These are phyloP conservation scores for Pyricularia grisea DNA, from an alignment of 2,329 filamentous ascomycete species.

Conservation along the genomic window DNA sequence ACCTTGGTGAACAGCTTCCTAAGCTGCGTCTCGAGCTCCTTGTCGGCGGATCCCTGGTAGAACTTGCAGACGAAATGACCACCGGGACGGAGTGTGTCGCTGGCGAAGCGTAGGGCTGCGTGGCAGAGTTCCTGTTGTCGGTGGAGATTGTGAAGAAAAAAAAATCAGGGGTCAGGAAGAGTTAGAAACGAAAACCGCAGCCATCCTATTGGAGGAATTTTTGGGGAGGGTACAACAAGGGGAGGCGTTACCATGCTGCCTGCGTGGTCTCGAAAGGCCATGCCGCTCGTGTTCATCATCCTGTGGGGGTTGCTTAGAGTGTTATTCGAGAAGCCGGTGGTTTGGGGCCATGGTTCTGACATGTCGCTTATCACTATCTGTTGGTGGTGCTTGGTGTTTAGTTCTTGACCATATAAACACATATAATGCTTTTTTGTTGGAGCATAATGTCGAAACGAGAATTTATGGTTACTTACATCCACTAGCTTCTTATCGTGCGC, in stretches of 20 bases:
- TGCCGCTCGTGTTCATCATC: conserved; percentile 99
- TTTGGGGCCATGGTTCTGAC: conserved; percentile 92
- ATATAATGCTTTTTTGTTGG: not conserved
- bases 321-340: conserved; percentile 67
- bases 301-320: conserved; percentile 97
- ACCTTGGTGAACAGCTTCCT: conserved; percentile 73
- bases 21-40: conserved; percentile 63
- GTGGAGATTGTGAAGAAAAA: not conserved
- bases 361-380: conserved; percentile 94
- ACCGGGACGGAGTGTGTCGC: conserved; percentile 69
- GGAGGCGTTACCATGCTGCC: conserved; percentile 70
- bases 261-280: conserved; percentile 75
- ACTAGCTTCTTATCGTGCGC: conserved; percentile 42
- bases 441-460: not conserved
- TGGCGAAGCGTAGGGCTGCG: conserved; percentile 76
- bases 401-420: not conserved
- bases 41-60: conserved; percentile 86
- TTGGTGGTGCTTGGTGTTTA: not conserved
- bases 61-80: conserved; percentile 97
- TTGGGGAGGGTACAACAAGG: not conserved
- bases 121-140: conserved; percentile 69
- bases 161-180: not conserved
- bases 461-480: conserved; percentile 43
- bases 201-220: not conserved
- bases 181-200: not conserved